Evolutionary conservation across 495 filamentous ascomycete genomes (phyloP).

Genomic region (Penicillium ucsense): DNA sequence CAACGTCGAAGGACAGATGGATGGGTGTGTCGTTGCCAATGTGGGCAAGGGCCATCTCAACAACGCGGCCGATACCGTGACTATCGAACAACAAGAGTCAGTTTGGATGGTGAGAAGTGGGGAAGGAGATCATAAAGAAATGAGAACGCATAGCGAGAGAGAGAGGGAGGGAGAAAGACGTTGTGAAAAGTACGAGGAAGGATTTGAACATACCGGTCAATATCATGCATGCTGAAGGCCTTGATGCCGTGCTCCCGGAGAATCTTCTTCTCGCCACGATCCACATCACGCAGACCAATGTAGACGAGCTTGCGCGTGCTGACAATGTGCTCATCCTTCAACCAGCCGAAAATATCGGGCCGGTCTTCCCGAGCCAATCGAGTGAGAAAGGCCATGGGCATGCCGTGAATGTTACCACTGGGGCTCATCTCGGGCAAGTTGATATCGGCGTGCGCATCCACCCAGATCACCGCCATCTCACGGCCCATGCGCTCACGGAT

Average conservation of each 20-base stretch:
- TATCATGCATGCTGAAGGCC: constrained; percentile 97
- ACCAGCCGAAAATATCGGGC: constrained; percentile 78
- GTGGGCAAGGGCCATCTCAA: constrained; percentile 94
- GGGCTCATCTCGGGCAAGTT: constrained; percentile 86
- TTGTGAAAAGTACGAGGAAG: neutral
- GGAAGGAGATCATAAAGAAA: neutral
- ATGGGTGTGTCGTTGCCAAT: constrained; percentile 91
- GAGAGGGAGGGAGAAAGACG: neutral
- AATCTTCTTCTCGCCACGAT: constrained; percentile 82
- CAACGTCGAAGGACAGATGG: constrained; percentile 94
- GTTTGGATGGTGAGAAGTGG: neutral
- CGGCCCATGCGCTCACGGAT: constrained; percentile 69
- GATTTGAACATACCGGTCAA: constrained; percentile 55
- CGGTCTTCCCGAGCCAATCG: constrained; percentile 65
- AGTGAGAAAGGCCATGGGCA: constrained; percentile 91
- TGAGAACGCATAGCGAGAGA: neutral
- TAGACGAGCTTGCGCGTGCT: constrained; percentile 88
- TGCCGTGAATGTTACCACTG: constrained; percentile 94
- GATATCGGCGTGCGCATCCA: constrained; percentile 96
- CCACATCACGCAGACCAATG: constrained; percentile 90
- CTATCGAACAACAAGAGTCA: constrained; percentile 22
- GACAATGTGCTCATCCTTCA: constrained; percentile 52
- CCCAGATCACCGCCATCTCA: constrained; percentile 94
- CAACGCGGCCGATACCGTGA: constrained; percentile 87
- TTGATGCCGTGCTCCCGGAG: constrained; percentile 81